These are phyloP conservation scores for Gelatoporia subvermispora DNA, from an alignment of 768 basidiomycete species.

Conservation along the genomic window DNA sequence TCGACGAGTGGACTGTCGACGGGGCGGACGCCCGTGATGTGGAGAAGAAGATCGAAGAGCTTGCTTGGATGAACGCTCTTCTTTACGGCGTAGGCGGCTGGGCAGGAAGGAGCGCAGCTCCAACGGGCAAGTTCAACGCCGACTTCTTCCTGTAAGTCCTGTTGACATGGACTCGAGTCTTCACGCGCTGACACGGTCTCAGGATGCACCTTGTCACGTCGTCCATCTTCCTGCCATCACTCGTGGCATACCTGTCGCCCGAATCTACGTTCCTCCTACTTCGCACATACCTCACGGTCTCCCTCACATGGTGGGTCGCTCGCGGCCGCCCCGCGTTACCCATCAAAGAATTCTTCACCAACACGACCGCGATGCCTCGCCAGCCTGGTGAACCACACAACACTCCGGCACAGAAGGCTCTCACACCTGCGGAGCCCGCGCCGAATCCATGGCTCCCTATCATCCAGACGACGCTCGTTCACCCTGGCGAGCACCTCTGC, in stretches of 20 bases:
- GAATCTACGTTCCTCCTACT: slow-evolving; percentile 48
- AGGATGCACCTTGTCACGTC: slow-evolving; percentile 67
- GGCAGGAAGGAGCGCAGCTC: slow-evolving; percentile 32
- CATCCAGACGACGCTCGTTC: slow-evolving; percentile 45
- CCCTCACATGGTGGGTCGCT: slow-evolving; percentile 41
- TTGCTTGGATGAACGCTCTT: slow-evolving; percentile 51
- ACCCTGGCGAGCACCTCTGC: slow-evolving; percentile 56
- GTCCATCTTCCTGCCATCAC: slow-evolving; percentile 53
- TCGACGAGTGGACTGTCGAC: slow-evolving; percentile 17
- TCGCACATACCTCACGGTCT: slow-evolving; percentile 48
- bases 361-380: slow-evolving; percentile 7
- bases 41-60: slow-evolving; percentile 57
- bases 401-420: slow-evolving; percentile 20
- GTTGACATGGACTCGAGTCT: background rate
- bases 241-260: slow-evolving; percentile 32
- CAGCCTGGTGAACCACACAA: slow-evolving; percentile 19
- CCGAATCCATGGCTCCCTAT: slow-evolving; percentile 61
- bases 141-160: slow-evolving; percentile 58
- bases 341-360: slow-evolving; percentile 28
- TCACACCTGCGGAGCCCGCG: slow-evolving; percentile 30
- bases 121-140: slow-evolving; percentile 35
- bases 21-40: slow-evolving; percentile 26
- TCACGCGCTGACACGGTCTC: background rate
- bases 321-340: slow-evolving; percentile 47
- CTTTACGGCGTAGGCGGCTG: slow-evolving; percentile 56